A percentile compares a stretch with the other conserved stretches of the same genome.
Conservation (phyloP, 345 rosid species). For the Cardiospermum halicacabum region DNA sequence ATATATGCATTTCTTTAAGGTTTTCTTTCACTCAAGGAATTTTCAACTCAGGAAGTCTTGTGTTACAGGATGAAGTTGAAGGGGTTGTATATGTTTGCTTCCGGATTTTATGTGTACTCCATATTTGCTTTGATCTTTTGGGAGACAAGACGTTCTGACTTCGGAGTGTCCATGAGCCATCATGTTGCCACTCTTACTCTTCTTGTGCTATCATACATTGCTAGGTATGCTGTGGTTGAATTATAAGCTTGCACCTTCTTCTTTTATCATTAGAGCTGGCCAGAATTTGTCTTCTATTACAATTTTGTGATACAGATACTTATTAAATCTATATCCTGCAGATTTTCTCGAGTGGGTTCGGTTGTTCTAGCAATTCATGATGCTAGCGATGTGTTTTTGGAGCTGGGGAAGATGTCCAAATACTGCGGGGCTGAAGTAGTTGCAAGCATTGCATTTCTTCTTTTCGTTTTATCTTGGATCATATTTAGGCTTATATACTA, state of each 20-base stretch:
- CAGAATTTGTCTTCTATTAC: too few relatives aligned
- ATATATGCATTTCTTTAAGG: background rate
- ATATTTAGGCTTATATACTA: slow-evolving; percentile 82
- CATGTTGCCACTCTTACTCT: slow-evolving; percentile 81
- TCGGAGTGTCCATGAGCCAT: slow-evolving; percentile 97
- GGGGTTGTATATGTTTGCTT: slow-evolving; percentile 78
- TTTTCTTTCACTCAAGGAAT: too few relatives aligned
- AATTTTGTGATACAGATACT: too few relatives aligned
- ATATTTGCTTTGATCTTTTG: slow-evolving; percentile 92
- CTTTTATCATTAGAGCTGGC: background rate
- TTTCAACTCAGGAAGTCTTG: slow-evolving; percentile 3
- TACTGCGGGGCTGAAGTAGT: slow-evolving; percentile 77
- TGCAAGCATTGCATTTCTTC: slow-evolving; percentile 70
- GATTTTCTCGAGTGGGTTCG: slow-evolving; percentile 91
- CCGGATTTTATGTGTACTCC: slow-evolving; percentile 95
- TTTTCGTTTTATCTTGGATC: slow-evolving; percentile 84
- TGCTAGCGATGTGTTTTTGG: slow-evolving; percentile 89
- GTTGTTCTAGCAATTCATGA: slow-evolving; percentile 94
- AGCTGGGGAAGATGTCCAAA: slow-evolving; percentile 94
- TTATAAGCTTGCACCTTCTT: slow-evolving; percentile 1
- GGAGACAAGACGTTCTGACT: slow-evolving; percentile 99
- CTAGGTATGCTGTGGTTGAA: slow-evolving; percentile 40
- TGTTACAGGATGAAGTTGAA: slow-evolving; percentile 78
- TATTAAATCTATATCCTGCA: slow-evolving; percentile 30
- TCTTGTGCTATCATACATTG: slow-evolving; percentile 76